Percentiles rank a stretch among this genome's conserved stretches.
phyloP scores from a whole-genome alignment of 192 early-diverging fungal species.

The Physocladia obscura region DNA sequence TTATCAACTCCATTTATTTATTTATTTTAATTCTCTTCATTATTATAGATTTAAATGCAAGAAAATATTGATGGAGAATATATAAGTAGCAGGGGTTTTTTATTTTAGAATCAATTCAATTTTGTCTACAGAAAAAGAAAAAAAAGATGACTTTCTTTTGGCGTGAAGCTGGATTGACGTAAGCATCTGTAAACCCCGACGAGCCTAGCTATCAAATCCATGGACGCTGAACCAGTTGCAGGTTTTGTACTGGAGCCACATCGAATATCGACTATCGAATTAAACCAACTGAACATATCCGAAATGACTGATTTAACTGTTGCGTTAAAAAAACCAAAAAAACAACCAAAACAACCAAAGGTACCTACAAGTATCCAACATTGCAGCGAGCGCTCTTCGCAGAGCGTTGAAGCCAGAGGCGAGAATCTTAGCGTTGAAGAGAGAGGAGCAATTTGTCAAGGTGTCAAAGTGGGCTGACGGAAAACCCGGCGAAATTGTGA shows the following conservation, averaged over 20 bases:
- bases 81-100: slow-evolving; percentile 35
- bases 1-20: too few species aligned
- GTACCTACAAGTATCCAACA: slow-evolving; percentile 83
- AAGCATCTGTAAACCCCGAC: slow-evolving; percentile 19
- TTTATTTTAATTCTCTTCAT: neutral
- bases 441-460: slow-evolving; percentile 76
- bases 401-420: slow-evolving; percentile 79
- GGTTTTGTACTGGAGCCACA: too few species aligned
- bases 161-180: slow-evolving; percentile 58
- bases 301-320: too few species aligned
- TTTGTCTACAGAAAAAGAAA: neutral
- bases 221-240: too few species aligned
- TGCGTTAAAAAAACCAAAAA: too few species aligned
- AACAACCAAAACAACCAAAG: slow-evolving; percentile 54
- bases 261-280: too few species aligned
- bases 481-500: slow-evolving; percentile 75
- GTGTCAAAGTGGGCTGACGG: slow-evolving; percentile 77
- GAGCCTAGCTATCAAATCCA: too few species aligned
- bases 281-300: too few species aligned
- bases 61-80: neutral
- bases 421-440: slow-evolving; percentile 63
- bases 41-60: neutral
- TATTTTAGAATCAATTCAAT: slow-evolving; percentile 29
- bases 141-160: slow-evolving; percentile 49
- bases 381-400: slow-evolving; percentile 77